A percentile compares a stretch with the other conserved stretches of the same genome.
Evolutionary conservation across 805 yeast species (phyloP).

Genomic region (Metschnikowia bowlesiae): DNA sequence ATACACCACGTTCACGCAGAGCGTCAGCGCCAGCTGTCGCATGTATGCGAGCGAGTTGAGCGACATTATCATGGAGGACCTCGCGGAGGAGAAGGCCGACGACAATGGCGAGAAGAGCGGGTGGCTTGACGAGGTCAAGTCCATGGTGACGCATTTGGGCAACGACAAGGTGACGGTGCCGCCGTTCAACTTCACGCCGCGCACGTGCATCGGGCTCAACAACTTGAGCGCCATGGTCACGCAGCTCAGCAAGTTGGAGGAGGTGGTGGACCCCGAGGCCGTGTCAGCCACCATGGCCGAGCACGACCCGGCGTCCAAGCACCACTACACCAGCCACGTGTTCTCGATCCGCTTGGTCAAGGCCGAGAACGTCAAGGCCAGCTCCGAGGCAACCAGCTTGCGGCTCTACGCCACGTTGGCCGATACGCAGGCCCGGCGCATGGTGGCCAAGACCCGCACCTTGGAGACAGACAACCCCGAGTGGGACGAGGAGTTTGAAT

Average conservation of each 20-base stretch:
- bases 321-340: conserved; percentile 43
- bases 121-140: conserved; percentile 54
- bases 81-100: conserved; percentile 28
- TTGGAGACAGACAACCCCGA: conserved; percentile 62
- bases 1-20: conserved; percentile 55
- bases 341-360: conserved; percentile 59
- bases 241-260: conserved; percentile 51
- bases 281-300: conserved; percentile 40
- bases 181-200: conserved; percentile 54
- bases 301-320: conserved; percentile 29
- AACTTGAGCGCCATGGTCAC: conserved; percentile 52
- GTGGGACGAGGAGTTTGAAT: conserved; percentile 86
- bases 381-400: conserved; percentile 31
- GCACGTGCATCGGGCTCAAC: conserved; percentile 74
- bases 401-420: conserved; percentile 61
- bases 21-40: conserved; percentile 58
- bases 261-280: conserved; percentile 52
- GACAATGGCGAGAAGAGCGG: conserved; percentile 3
- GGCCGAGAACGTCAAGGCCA: conserved; percentile 53
- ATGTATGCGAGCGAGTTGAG: conserved; percentile 42
- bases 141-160: conserved; percentile 41
- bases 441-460: conserved; percentile 67
- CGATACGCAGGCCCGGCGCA: conserved; percentile 50
- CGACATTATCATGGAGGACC: conserved; percentile 39
- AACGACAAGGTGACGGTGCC: conserved; percentile 34